Percentiles rank a stretch among this genome's conserved stretches.
These are phyloP conservation scores for Endothia cerciana DNA, from an alignment of 2,329 filamentous ascomycete genomes.

Conservation along the genomic window DNA sequence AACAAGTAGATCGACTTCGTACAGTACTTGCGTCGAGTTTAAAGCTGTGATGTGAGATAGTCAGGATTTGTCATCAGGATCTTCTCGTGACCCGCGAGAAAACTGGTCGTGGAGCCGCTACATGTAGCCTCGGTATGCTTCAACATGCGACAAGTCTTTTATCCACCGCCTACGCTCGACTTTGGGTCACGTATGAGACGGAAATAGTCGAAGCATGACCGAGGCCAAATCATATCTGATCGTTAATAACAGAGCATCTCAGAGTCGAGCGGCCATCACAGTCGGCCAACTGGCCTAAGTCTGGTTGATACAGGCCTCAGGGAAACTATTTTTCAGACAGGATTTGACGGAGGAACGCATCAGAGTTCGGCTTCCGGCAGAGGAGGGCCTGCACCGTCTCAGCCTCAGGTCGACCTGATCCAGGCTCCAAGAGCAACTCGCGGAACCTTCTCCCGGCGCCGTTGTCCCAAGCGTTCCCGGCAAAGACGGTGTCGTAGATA, in stretches of 20 bases:
- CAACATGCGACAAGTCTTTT: too few species aligned
- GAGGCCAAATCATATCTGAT: neutral
- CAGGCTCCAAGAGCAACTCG: neutral
- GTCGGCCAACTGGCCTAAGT: neutral
- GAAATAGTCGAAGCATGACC: too few species aligned
- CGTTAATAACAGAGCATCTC: neutral
- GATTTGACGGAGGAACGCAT: neutral
- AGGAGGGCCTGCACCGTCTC: constrained; percentile 2
- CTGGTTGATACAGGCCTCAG: neutral
- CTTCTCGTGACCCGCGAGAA: too few species aligned
- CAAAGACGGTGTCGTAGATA: constrained; percentile 5
- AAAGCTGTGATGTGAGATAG: too few species aligned
- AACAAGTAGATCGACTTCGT: too few species aligned
- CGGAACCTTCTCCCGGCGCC: neutral
- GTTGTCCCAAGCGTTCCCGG: neutral
- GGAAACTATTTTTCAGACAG: neutral
- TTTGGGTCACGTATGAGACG: too few species aligned
- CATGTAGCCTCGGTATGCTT: too few species aligned
- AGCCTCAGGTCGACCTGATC: neutral
- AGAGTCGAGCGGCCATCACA: neutral
- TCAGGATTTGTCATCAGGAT: too few species aligned
- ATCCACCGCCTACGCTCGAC: too few species aligned
- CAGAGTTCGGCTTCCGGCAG: neutral
- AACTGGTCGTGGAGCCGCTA: too few species aligned
- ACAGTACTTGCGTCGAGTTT: too few species aligned